Base-by-base conservation (phyloP, 768 basidiomycete species). In the Termitomyces heimii region DNA sequence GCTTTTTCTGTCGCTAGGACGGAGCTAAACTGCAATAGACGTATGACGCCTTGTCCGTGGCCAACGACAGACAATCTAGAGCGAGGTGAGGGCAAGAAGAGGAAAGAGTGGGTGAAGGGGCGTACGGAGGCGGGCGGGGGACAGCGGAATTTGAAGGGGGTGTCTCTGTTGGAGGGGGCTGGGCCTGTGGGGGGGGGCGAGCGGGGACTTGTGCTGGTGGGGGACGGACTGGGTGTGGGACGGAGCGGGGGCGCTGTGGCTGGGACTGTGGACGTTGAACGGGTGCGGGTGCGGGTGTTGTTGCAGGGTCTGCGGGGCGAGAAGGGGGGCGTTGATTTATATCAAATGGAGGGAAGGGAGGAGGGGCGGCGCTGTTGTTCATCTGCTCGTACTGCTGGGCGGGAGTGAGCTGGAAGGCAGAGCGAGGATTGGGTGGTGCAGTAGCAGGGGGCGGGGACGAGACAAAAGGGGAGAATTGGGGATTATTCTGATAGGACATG, bases 21-120 rank as follows among this genome's bases (percentile, higher is more conserved):
- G 10, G 81, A 83, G 60, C 89, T 90, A 63, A 93, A 88, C 57
- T 87, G 83, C 24, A 90, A 68, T 54, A 93, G 66, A 24, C 86
- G 80, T 42, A 77, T 70, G 20, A 89, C 69, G 7, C 84, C 86
- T 70, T 88, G 86, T 18, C 89, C 88, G 22, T 74, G 68, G 14
- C 82, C 82, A 51, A 85, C 48, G 40, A 70, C 29, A 31, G 60
- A 20, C 2, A 59, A 59, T 5, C 65, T 64, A 58, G 8, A 53
- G 46, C 9, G 24, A 4, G 26, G 4, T 31, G 48, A 24, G 54
- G 14, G 20, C 50, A 5, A 40, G 3, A 42, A 34, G 28, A 8
- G 12, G 5, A 40, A 3, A 51, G 18, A 47, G 5, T 12, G 46
- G 28, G 20, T 32, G 28, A 60, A n/a, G n/a, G n/a, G n/a, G n/a